Evolutionary conservation across 345 rosid genomes (phyloP).

Genomic region (Crucihimalaya himalaica): DNA sequence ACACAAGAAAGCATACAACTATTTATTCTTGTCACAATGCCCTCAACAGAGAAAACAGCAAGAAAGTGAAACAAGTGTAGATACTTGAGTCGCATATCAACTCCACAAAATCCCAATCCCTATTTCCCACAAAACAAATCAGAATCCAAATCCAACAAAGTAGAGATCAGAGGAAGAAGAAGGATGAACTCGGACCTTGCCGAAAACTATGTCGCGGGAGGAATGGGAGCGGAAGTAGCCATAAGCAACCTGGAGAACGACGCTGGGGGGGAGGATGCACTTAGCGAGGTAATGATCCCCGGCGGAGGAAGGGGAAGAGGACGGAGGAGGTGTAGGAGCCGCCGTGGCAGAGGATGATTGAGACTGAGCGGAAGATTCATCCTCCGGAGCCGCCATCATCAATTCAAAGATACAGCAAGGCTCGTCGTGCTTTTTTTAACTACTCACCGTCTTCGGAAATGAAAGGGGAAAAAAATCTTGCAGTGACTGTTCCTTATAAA

Average conservation of each 20-base stretch:
- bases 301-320: slow-evolving; percentile 50
- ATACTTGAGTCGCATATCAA: not conserved
- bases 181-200: slow-evolving; percentile 56
- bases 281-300: slow-evolving; percentile 77
- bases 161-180: not conserved
- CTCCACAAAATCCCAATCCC: slow-evolving; percentile 34
- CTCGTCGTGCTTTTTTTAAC: not conserved
- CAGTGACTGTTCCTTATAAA: slow-evolving; percentile 34
- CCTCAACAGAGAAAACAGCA: slow-evolving; percentile 10
- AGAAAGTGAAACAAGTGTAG: slow-evolving; percentile 13
- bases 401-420: slow-evolving; percentile 1
- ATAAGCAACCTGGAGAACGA: slow-evolving; percentile 74
- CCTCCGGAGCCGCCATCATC: slow-evolving; percentile 89
- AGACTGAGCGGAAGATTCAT: slow-evolving; percentile 79
- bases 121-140: not conserved
- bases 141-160: slow-evolving; percentile 17
- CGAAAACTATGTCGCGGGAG: slow-evolving; percentile 80
- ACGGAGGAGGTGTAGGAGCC: slow-evolving; percentile 47
- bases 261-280: slow-evolving; percentile 86
- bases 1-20: slow-evolving; percentile 14
- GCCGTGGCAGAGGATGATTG: slow-evolving; percentile 59
- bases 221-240: slow-evolving; percentile 77
- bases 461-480: not conserved
- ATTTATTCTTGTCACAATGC: slow-evolving; percentile 10
- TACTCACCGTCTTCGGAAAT: not conserved